Base-by-base conservation (phyloP, 78 protist genomes). In the Isochrysis galbana region DNA sequence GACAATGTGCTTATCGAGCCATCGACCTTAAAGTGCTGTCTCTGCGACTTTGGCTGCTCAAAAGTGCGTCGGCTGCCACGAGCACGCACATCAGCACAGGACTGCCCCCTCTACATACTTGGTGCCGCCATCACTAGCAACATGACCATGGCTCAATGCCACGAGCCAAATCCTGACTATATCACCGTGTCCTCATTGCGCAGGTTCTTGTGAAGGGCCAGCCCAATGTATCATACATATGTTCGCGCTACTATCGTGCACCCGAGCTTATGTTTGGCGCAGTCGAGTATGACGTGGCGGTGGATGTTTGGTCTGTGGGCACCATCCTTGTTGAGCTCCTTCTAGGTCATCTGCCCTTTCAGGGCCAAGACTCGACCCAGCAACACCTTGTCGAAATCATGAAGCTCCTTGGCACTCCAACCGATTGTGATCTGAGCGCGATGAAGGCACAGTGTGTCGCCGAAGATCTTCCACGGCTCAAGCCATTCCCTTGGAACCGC, bases 171-270 rank as follows among this genome's bases (percentile, higher is more conserved):
- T 14, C 69, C 34, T 23, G 21, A 55, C 69, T 21, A 55, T n/a
- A n/a, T n/a, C n/a, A n/a, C n/a, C 67, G 67, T 54, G 67, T 19
- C 67, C 67, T 54, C 10, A 10, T 54, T 19, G 32, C 19, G 10
- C 67, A 54, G 92, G 92, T 92, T 25, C 95, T 98, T 17, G 95
- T 91, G 22, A n/a, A 38, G 91, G 99, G 98, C 34, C 98, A 99
- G 94, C 96, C 99, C 34, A 99, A 98, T 90, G 99, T 99, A n/a
- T 82, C 99, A 34, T 99, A 99, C 97, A 99, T 99, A 47, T 99
- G 99, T 94, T 98, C 99, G 78, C 97, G 99, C 36, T 99, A 98
- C 96, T 99, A 99, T 93, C 96, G 99, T 41, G 99, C 99, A 0
- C 99, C 99, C 19, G 99, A 99, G 93, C 97, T 99, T 80, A 96